Evolutionary conservation across 1,139 yeast genomes (phyloP).

Genomic region (Nakaseomyces nivariensis): DNA sequence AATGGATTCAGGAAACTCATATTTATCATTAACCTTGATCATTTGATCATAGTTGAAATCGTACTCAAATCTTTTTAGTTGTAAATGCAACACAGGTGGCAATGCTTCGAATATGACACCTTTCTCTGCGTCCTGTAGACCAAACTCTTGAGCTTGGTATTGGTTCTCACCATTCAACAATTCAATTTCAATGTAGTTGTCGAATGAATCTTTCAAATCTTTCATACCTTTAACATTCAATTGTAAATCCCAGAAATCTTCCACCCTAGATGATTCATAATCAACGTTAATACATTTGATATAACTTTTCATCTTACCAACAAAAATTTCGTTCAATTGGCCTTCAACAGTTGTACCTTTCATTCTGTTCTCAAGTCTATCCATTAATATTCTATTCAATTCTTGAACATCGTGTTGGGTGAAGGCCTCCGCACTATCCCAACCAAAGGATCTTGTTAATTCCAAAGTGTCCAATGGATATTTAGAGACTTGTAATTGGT

Average conservation of each 20-base stretch:
- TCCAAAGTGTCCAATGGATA: conserved; percentile 79
- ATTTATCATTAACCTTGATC: conserved; percentile 85
- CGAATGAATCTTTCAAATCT: conserved; percentile 64
- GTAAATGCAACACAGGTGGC: conserved; percentile 90
- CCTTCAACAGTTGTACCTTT: conserved; percentile 81
- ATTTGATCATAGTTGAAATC: conserved; percentile 84
- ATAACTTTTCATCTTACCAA: conserved; percentile 93
- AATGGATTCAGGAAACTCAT: conserved; percentile 78
- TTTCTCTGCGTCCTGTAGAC: conserved; percentile 92
- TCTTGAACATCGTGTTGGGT: conserved; percentile 98
- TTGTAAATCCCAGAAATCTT: conserved; percentile 98
- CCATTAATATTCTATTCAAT: conserved; percentile 90
- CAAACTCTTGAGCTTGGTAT: conserved; percentile 86
- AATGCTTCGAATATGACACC: conserved; percentile 87
- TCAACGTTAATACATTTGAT: conserved; percentile 92
- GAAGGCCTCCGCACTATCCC: conserved; percentile 94
- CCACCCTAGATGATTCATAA: conserved; percentile 83
- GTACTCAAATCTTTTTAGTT: conserved; percentile 86
- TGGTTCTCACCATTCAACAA: conserved; percentile 90
- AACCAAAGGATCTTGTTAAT: conserved; percentile 86
- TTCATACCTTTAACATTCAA: conserved; percentile 80
- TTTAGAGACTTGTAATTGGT: conserved; percentile 59
- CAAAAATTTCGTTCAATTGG: conserved; percentile 70
- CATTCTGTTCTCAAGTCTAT: conserved; percentile 83
- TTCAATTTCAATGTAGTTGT: conserved; percentile 81